Conservation (phyloP, 352 stramenopile species). For the Paralagenidium karlingii region DNA sequence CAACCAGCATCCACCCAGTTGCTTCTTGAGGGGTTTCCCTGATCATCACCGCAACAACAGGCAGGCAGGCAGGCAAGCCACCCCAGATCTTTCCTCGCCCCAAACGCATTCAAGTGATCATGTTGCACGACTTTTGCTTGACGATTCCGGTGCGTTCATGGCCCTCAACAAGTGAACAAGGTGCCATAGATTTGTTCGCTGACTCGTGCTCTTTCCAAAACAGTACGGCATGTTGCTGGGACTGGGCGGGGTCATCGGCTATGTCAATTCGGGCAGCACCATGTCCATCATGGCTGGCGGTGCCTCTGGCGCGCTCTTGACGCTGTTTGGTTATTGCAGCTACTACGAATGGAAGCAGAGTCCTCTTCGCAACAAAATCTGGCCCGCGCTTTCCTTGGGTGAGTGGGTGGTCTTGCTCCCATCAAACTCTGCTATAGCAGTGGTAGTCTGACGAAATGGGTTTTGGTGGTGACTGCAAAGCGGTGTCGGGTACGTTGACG, state of each 20-base stretch:
- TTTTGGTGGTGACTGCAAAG: constrained; percentile 5
- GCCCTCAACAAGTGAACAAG: neutral
- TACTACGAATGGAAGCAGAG: constrained; percentile 78
- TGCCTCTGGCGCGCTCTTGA: constrained; percentile 53
- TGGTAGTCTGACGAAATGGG: too few species aligned
- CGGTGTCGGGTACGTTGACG: constrained; percentile 51
- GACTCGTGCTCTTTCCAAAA: constrained; percentile 1
- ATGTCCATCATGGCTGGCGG: constrained; percentile 51
- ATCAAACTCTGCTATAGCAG: neutral
- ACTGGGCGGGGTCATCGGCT: constrained; percentile 59
- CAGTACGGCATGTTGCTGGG: constrained; percentile 67
- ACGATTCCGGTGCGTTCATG: constrained; percentile 60
- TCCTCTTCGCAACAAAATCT: constrained; percentile 67
- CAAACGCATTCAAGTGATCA: too few species aligned
- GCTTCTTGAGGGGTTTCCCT: too few species aligned
- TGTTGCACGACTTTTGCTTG: constrained; percentile 83
- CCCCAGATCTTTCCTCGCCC: too few species aligned
- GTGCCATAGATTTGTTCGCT: neutral
- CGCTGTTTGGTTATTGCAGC: constrained; percentile 71
- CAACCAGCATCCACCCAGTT: too few species aligned
- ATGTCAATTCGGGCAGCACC: constrained; percentile 56
- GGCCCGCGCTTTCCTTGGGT: constrained; percentile 48
- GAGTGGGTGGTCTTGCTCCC: neutral
- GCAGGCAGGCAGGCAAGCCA: too few species aligned
- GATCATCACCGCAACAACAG: too few species aligned